These are phyloP conservation scores for Eucalyptus pauciflora DNA, from an alignment of 345 rosid genomes.

Conservation along the genomic window DNA sequence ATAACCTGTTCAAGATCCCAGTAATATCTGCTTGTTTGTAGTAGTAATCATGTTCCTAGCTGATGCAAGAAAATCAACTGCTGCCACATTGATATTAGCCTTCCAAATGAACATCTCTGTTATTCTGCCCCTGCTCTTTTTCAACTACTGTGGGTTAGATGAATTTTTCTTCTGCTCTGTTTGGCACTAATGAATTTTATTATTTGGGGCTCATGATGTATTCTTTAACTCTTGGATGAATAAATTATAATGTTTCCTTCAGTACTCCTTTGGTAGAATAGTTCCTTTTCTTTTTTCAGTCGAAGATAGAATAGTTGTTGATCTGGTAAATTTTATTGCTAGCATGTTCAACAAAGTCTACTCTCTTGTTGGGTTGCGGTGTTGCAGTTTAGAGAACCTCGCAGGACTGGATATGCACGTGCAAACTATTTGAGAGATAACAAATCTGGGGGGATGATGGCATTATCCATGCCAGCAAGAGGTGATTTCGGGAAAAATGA, in stretches of 20 bases:
- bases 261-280: background rate
- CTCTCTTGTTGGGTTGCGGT: background rate
- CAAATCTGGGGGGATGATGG: background rate
- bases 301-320: background rate
- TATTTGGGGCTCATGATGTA: background rate
- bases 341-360: background rate
- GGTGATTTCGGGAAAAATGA: conserved; percentile 4
- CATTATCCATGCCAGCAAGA: background rate
- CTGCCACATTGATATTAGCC: background rate
- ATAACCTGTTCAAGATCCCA: background rate
- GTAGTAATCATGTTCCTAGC: background rate
- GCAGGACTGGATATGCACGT: background rate
- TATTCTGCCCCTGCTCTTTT: background rate
- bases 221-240: background rate
- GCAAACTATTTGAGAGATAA: background rate
- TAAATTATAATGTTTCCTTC: background rate
- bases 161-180: background rate
- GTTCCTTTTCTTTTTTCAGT: background rate
- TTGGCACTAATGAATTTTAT: background rate
- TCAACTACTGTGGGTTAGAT: background rate
- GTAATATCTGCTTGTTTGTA: background rate
- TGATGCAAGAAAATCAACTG: background rate
- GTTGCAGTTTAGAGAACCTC: background rate
- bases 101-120: background rate
- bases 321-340: background rate